phyloP scores from a whole-genome alignment of 148 eudicot genomes.

The Fagopyrum tataricum region DNA sequence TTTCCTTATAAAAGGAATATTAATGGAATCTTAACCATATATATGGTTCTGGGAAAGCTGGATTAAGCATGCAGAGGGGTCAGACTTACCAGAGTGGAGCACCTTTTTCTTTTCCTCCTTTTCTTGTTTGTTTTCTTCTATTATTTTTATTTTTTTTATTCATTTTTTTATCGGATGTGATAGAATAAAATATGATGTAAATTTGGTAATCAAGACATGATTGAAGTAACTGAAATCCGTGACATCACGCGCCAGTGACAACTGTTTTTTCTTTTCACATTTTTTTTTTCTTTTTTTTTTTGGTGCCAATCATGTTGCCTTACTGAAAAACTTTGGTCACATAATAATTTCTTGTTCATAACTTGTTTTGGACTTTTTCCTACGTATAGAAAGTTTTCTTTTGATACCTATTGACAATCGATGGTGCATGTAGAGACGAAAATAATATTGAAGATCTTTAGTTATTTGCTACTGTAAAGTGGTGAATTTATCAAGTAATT shows the following conservation, averaged over 20 bases:
- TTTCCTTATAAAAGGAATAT: conserved; percentile 4
- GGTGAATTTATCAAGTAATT: too few relatives aligned
- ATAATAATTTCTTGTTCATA: conserved; percentile 8
- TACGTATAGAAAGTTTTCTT: background rate
- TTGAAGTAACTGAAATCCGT: conserved; percentile 10
- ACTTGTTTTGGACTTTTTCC: conserved; percentile 11
- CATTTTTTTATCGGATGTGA: background rate
- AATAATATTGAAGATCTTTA: background rate
- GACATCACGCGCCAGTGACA: conserved; percentile 12
- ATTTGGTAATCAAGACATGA: conserved; percentile 1
- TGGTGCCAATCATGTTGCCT: conserved; percentile 11
- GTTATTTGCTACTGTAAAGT: too few relatives aligned
- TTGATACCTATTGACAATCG: conserved; percentile 1
- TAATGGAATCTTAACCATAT: conserved; percentile 7
- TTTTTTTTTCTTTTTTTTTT: background rate
- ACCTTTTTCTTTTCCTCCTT: conserved; percentile 3
- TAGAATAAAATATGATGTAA: background rate
- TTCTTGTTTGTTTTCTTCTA: background rate
- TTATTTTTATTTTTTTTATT: background rate
- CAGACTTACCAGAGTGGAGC: conserved; percentile 6
- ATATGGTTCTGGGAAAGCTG: conserved; percentile 13
- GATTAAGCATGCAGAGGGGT: conserved; percentile 10
- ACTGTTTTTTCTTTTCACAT: background rate
- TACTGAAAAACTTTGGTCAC: conserved; percentile 8
- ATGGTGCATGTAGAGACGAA: background rate